Percentiles rank a stretch among this genome's conserved stretches.
Evolutionary conservation across 108 stramenopile genomes (phyloP).

Genomic region (Nitzschia putrida): DNA sequence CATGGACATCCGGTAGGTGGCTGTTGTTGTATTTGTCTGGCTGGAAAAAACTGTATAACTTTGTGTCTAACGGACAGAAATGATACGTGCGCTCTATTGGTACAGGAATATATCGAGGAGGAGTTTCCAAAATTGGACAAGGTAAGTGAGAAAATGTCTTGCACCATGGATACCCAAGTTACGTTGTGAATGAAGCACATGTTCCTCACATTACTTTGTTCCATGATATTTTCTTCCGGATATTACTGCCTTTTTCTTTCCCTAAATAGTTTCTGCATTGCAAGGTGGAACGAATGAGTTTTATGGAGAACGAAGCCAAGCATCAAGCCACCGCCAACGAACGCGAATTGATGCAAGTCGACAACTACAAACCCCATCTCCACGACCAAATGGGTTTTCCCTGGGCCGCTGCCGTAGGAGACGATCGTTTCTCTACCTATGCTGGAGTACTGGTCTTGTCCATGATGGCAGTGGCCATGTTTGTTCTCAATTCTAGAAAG

Average conservation of each 20-base stretch:
- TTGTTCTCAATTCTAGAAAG: constrained; percentile 4
- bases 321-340: background rate
- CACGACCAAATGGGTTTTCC: constrained; percentile 9
- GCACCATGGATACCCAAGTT: no score
- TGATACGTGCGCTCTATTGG: background rate
- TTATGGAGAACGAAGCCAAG: constrained; percentile 4
- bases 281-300: constrained; percentile 12
- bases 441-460: constrained; percentile 1
- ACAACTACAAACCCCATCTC: constrained; percentile 9
- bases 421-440: constrained; percentile 6
- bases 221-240: no score
- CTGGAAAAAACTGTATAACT: no score
- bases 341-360: constrained; percentile 20
- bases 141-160: no score
- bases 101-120: constrained; percentile 55
- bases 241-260: background rate
- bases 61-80: background rate
- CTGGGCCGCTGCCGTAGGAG: background rate
- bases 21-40: background rate
- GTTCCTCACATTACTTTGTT: no score
- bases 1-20: constrained; percentile 36
- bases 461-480: constrained; percentile 6
- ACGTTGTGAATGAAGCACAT: no score
- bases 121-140: constrained; percentile 67
- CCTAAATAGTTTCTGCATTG: constrained; percentile 9